Evolutionary conservation across 306 rosid genomes (phyloP).

Genomic region (Hippophae tibetana): DNA sequence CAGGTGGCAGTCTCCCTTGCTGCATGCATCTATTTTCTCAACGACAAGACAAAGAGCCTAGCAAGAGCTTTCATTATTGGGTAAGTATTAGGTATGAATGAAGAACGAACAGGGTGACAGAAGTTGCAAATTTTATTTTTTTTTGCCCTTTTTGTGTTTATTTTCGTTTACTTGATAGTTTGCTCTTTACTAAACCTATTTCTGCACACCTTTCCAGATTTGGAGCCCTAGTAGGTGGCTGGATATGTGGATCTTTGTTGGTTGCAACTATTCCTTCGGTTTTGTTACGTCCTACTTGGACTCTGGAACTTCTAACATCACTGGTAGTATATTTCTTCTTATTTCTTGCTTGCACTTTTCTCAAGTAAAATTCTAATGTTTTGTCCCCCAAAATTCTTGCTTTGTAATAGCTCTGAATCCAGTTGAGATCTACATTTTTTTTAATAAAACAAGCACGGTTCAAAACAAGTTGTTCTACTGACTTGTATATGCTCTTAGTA

Average conservation of each 20-base stretch:
- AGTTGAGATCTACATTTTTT: too few species aligned
- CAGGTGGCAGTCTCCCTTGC: constrained; percentile 95
- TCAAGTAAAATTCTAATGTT: constrained; percentile 41
- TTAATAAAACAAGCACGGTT: too few species aligned
- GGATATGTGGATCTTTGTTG: constrained; percentile 77
- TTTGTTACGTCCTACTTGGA: constrained; percentile 77
- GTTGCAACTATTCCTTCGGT: constrained; percentile 69
- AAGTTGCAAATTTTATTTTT: constrained; percentile 7
- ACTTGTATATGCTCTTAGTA: too few species aligned
- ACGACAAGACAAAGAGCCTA: constrained; percentile 90
- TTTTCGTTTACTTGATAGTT: background rate
- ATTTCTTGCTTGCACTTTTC: constrained; percentile 78
- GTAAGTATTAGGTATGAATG: constrained; percentile 24
- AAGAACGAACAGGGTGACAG: background rate
- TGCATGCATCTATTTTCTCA: constrained; percentile 91
- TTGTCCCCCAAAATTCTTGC: background rate
- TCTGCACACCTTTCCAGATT: constrained; percentile 34
- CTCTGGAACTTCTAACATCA: constrained; percentile 79
- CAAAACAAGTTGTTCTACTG: too few species aligned
- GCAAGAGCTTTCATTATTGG: constrained; percentile 73
- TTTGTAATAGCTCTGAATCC: too few species aligned
- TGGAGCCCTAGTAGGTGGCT: constrained; percentile 74
- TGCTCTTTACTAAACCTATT: background rate
- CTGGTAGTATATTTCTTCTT: constrained; percentile 66
- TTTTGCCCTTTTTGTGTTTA: constrained; percentile 1